These are phyloP conservation scores for Aspergillus hortae DNA, from an alignment of 2,329 filamentous ascomycete species.

Conservation along the genomic window DNA sequence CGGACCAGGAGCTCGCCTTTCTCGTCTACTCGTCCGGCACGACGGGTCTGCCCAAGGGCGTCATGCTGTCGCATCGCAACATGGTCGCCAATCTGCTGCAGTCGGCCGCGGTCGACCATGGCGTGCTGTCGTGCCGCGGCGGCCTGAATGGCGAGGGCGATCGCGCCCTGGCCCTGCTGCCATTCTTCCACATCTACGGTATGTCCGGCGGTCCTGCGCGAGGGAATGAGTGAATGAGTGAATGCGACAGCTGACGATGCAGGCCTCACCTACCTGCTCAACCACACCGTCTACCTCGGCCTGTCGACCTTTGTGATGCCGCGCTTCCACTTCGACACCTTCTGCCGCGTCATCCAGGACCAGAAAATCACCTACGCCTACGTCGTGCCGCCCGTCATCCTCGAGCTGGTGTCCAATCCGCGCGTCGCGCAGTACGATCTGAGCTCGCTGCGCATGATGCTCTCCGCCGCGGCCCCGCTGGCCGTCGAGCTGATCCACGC, in stretches of 20 bases:
- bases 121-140: conserved; percentile 4
- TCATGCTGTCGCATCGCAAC: conserved; percentile 16
- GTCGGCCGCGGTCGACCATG: conserved; percentile 4
- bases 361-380: conserved; percentile 13
- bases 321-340: conserved; percentile 10
- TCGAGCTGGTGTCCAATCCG: conserved; percentile 10
- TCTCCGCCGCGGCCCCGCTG: conserved; percentile 12
- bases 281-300: conserved; percentile 11
- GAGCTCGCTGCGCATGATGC: conserved; percentile 10
- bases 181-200: conserved; percentile 19
- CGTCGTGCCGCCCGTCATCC: conserved; percentile 12
- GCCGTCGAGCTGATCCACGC: conserved; percentile 10
- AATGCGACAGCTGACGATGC: too few species aligned
- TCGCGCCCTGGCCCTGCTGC: conserved; percentile 10
- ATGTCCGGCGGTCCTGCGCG: background rate
- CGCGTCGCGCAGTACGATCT: conserved; percentile 8
- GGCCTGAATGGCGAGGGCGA: conserved; percentile 7
- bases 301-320: conserved; percentile 8
- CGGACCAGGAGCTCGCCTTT: conserved; percentile 12
- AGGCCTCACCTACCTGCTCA: conserved; percentile 14
- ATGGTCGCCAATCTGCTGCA: conserved; percentile 14
- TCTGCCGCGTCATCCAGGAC: conserved; percentile 11
- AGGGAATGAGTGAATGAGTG: background rate
- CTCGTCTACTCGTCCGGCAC: conserved; percentile 28
- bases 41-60: conserved; percentile 25